phyloP scores from a whole-genome alignment of 2,329 filamentous ascomycete genomes.

The Botrytis squamosa region DNA sequence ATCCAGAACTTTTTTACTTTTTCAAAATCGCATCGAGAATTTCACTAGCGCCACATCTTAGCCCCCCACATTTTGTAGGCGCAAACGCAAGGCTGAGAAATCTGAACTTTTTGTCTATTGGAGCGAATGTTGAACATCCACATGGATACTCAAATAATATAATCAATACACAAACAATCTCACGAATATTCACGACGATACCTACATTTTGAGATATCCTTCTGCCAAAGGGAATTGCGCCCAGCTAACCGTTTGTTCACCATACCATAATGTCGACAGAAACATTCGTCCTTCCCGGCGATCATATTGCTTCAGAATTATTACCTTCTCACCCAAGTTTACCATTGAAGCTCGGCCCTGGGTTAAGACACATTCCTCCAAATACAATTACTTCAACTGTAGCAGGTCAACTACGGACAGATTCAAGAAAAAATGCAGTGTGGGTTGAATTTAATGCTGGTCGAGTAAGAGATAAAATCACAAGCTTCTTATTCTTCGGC shows the following conservation, averaged over 20 bases:
- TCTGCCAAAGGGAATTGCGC: not conserved
- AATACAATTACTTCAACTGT: slow-evolving; percentile 68
- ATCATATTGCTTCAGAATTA: slow-evolving; percentile 62
- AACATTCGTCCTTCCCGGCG: slow-evolving; percentile 76
- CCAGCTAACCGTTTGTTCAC: not conserved
- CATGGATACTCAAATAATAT: not conserved
- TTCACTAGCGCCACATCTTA: slow-evolving; percentile 34
- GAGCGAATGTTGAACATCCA: not conserved
- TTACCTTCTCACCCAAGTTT: slow-evolving; percentile 68
- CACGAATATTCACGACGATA: not conserved
- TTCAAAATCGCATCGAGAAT: slow-evolving; percentile 30
- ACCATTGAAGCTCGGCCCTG: slow-evolving; percentile 78
- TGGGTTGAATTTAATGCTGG: slow-evolving; percentile 73
- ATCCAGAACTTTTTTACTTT: slow-evolving; percentile 30
- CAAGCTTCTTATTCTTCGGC: not conserved
- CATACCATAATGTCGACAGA: slow-evolving; percentile 42
- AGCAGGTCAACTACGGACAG: slow-evolving; percentile 64
- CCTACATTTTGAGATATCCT: not conserved
- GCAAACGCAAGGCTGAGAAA: slow-evolving; percentile 37
- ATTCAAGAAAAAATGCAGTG: slow-evolving; percentile 71
- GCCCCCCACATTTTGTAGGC: slow-evolving; percentile 10
- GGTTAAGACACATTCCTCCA: slow-evolving; percentile 79
- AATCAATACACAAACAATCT: not conserved
- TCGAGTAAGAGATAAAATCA: slow-evolving; percentile 51
- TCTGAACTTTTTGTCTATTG: not conserved